Evolutionary conservation across 139 green algal genomes (phyloP).

Genomic region (Chlamydomonas sp.): DNA sequence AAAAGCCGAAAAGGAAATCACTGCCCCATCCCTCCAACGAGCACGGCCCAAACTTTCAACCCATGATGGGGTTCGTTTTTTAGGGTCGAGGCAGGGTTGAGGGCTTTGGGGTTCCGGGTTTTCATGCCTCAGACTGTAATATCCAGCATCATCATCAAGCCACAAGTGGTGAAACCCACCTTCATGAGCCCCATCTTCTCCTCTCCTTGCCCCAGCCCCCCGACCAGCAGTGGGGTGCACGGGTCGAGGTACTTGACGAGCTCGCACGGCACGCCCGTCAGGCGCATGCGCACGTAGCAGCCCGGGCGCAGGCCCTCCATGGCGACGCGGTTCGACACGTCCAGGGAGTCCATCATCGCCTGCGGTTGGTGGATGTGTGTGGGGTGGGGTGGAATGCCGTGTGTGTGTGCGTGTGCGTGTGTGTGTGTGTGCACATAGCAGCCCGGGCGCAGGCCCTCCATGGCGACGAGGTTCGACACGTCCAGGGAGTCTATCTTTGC

Average conservation of each 20-base stretch:
- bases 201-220: conserved; percentile 70
- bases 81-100: no score
- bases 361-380: no score
- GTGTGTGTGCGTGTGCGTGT: no score
- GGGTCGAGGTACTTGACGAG: conserved; percentile 79
- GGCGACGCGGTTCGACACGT: conserved; percentile 51
- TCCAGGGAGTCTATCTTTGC: conserved; percentile 70
- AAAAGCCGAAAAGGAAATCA: no score
- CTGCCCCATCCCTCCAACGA: no score
- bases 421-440: conserved; percentile 87
- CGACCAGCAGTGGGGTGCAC: conserved; percentile 73
- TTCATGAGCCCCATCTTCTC: conserved; percentile 80
- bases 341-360: conserved; percentile 71
- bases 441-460: conserved; percentile 82
- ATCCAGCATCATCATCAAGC: conserved; percentile 59
- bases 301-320: conserved; percentile 84
- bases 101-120: no score
- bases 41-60: no score
- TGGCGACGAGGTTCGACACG: conserved; percentile 47
- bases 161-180: conserved; percentile 74
- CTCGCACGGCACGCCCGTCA: conserved; percentile 82
- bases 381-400: no score
- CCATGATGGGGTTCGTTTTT: no score
- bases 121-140: no score
- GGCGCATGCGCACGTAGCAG: conserved; percentile 78